Evolutionary conservation across 2,329 filamentous ascomycete species (phyloP).

Genomic region (Fusarium torulosum): DNA sequence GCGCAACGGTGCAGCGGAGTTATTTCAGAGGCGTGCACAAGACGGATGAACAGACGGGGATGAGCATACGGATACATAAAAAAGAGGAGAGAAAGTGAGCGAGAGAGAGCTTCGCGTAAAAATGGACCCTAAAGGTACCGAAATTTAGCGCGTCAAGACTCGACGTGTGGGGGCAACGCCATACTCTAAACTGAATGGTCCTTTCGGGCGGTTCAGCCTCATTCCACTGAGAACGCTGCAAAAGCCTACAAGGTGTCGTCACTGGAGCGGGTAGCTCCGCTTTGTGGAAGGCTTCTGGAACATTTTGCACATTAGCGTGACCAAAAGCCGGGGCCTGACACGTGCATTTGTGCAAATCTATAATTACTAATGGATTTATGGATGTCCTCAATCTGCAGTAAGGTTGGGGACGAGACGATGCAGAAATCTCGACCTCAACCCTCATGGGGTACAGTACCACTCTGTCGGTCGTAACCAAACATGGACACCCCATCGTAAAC

Average conservation of each 20-base stretch:
- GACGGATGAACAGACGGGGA: slow-evolving; percentile 10
- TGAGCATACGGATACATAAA: slow-evolving; percentile 1
- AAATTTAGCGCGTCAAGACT: slow-evolving; percentile 26
- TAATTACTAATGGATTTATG: not conserved
- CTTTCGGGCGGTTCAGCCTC: slow-evolving; percentile 43
- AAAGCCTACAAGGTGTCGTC: slow-evolving; percentile 36
- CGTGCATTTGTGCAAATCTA: slow-evolving; percentile 47
- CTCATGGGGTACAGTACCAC: slow-evolving; percentile 28
- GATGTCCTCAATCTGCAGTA: slow-evolving; percentile 41
- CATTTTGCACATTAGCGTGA: slow-evolving; percentile 36
- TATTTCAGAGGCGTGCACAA: slow-evolving; percentile 25
- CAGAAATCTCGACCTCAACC: not conserved
- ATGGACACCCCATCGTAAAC: not conserved
- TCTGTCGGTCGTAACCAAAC: slow-evolving; percentile 23
- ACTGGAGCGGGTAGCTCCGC: slow-evolving; percentile 35
- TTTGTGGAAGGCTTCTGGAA: slow-evolving; percentile 47
- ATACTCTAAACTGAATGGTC: slow-evolving; percentile 36
- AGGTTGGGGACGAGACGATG: slow-evolving; percentile 45
- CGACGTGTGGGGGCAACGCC: slow-evolving; percentile 33
- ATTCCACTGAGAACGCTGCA: slow-evolving; percentile 23
- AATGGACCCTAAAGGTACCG: slow-evolving; percentile 30
- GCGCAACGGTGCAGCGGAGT: slow-evolving; percentile 15
- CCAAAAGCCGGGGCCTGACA: slow-evolving; percentile 19
- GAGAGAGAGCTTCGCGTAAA: slow-evolving; percentile 21
- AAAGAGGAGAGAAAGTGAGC: slow-evolving; percentile 2